phyloP scores from a whole-genome alignment of 2,329 filamentous ascomycete genomes.

The Byssothecium circinans region DNA sequence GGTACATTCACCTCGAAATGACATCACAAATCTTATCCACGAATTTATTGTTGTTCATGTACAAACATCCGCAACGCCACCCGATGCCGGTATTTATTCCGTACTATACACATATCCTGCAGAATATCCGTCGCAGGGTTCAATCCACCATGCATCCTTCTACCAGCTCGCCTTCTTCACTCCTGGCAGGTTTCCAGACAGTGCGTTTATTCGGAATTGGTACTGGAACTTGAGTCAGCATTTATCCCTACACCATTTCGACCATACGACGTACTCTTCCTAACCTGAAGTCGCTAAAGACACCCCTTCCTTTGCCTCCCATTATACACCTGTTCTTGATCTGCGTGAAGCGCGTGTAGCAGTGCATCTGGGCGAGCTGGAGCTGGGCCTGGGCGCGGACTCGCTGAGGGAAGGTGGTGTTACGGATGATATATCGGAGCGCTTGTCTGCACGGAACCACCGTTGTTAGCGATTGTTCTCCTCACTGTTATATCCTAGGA shows the following conservation, averaged over 20 bases:
- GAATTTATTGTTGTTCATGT: slow-evolving; percentile 10
- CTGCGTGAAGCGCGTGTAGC: slow-evolving; percentile 90
- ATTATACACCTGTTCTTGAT: slow-evolving; percentile 92
- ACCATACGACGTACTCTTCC: slow-evolving; percentile 66
- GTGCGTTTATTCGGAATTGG: slow-evolving; percentile 87
- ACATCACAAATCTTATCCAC: neutral
- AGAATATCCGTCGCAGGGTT: neutral
- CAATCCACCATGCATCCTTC: slow-evolving; percentile 6
- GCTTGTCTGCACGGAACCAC: slow-evolving; percentile 66
- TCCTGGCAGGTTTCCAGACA: slow-evolving; percentile 82
- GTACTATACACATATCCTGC: slow-evolving; percentile 26
- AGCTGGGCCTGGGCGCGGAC: slow-evolving; percentile 90
- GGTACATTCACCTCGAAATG: neutral
- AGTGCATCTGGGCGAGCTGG: slow-evolving; percentile 91
- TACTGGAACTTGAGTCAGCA: slow-evolving; percentile 61
- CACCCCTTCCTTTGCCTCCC: slow-evolving; percentile 85
- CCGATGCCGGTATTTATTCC: slow-evolving; percentile 26
- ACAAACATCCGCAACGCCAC: slow-evolving; percentile 28
- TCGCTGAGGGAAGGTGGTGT: slow-evolving; percentile 79
- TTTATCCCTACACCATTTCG: no score
- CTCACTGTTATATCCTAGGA: slow-evolving; percentile 6
- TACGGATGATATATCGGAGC: slow-evolving; percentile 80
- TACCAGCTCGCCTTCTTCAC: slow-evolving; percentile 98
- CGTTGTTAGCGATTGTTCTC: slow-evolving; percentile 7
- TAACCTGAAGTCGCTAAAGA: slow-evolving; percentile 93